Evolutionary conservation across 306 rosid genomes (phyloP), one percentile per base, ranked within the genome.

Genomic region (Sicyos baderoa): DNA sequence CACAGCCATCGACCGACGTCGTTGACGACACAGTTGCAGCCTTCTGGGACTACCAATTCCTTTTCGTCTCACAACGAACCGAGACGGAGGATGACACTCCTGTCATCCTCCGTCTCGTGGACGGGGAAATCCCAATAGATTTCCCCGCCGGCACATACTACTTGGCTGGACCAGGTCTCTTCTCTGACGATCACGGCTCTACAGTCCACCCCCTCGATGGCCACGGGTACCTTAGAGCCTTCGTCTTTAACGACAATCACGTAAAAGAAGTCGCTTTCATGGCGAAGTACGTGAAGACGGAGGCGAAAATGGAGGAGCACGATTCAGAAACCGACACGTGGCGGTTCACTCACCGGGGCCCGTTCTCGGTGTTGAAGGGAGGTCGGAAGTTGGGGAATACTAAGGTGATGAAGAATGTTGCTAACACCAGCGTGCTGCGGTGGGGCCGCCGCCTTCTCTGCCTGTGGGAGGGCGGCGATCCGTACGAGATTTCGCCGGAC

Each of bases 371-470:
- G 58, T 58, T 92, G 84, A 86, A 86, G 67, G 95, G 93, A 14
- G 98, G 98, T 70, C 76, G 50, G 66, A 92, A 74, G 29, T 77
- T 92, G 72, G 98, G 98, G 60, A 92, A 92, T 56, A 87, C 89
- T 2, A 92, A 92, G 91, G 98, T 92, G 40, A 92, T 92, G 98
- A 92, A 92, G 78, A 92, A 92, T 74, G 98, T 92, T 70, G 98
- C 98, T 4, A 92, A 92, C 10, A 92, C 98, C 6, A 89, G 98
- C 37, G 98, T 92, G 2, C 44, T 92, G 37, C 66, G 71, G 76
- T 92, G 96, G 98, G 96, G 87, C 3, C 71, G 76, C 22, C 88
- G 79, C 73, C 76, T 92, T 3, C 10, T 92, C 63, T 92, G 98
- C 56, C 77, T 92, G 75, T 92, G 96, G 98, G 98, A 92, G 79